Conservation (phyloP, 1,284 basidiomycete species). For the Ceratobasidium sp. region DNA sequence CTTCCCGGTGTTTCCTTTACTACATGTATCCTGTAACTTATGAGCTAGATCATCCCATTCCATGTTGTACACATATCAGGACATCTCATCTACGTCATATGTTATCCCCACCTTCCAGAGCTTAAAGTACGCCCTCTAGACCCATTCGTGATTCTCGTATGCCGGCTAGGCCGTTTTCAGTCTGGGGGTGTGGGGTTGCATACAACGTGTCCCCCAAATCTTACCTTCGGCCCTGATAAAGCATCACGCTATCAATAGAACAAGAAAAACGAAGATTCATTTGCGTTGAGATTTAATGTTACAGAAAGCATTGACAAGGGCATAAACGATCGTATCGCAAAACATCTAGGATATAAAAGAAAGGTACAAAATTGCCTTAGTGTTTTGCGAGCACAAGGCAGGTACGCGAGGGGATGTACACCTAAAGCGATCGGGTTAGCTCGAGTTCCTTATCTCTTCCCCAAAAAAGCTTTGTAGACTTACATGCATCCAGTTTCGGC, state of each 20-base stretch:
- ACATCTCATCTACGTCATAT: slow-evolving; percentile 30
- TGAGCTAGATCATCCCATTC: slow-evolving; percentile 33
- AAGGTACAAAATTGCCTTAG: slow-evolving; percentile 5
- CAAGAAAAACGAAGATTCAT: slow-evolving; percentile 1
- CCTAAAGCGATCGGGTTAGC: slow-evolving; percentile 3
- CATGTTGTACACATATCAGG: slow-evolving; percentile 31
- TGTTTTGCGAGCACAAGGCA: slow-evolving; percentile 29
- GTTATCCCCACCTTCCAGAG: slow-evolving; percentile 18
- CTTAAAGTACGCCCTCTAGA: slow-evolving; percentile 15
- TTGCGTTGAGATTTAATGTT: slow-evolving; percentile 16
- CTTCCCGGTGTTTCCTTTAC: not conserved
- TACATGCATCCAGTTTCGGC: slow-evolving; percentile 89
- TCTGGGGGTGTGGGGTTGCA: slow-evolving; percentile 1
- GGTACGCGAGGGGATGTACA: slow-evolving; percentile 36
- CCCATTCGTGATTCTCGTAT: not conserved
- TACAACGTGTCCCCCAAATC: slow-evolving; percentile 20
- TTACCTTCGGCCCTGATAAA: slow-evolving; percentile 7
- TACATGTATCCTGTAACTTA: slow-evolving; percentile 38
- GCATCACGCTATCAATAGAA: not conserved
- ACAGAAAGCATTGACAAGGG: slow-evolving; percentile 4
- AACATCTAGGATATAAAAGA: slow-evolving; percentile 6
- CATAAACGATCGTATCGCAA: slow-evolving; percentile 3
- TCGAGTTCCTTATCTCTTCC: not conserved
- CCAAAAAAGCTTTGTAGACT: not conserved
- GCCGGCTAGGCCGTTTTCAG: slow-evolving; percentile 1